Evolutionary conservation across 2,329 filamentous ascomycete species (phyloP).

Genomic region (Parastagonospora avenae): DNA sequence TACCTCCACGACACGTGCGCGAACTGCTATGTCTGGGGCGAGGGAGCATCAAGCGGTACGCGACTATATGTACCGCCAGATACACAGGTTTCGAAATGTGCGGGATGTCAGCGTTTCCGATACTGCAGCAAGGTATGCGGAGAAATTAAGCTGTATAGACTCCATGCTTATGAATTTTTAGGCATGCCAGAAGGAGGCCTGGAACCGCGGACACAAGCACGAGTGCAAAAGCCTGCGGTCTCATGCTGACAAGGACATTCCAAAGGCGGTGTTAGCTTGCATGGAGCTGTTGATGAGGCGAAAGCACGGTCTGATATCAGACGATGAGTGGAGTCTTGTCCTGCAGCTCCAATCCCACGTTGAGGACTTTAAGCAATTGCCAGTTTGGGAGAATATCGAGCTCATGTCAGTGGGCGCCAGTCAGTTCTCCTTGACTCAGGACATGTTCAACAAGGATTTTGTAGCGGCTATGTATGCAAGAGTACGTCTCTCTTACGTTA

Average conservation of each 20-base stretch:
- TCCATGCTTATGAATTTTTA: constrained; percentile 32
- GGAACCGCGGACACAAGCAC: constrained; percentile 63
- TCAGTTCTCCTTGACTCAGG: constrained; percentile 56
- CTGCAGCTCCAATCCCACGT: constrained; percentile 55
- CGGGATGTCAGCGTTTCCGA: constrained; percentile 61
- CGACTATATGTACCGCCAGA: constrained; percentile 40
- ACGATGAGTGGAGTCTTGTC: constrained; percentile 52
- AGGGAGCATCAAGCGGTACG: constrained; percentile 36
- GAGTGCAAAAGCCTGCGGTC: constrained; percentile 62
- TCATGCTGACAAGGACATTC: constrained; percentile 52
- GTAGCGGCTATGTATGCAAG: constrained; percentile 52
- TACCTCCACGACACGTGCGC: constrained; percentile 62
- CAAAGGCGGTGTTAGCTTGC: constrained; percentile 61
- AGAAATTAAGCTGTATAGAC: background rate
- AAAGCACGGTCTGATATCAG: constrained; percentile 43
- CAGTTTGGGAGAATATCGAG: constrained; percentile 53
- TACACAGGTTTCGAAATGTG: constrained; percentile 58
- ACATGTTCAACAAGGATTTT: constrained; percentile 49
- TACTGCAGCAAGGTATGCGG: constrained; percentile 63
- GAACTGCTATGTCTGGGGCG: constrained; percentile 59
- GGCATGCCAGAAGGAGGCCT: constrained; percentile 64
- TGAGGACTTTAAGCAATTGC: constrained; percentile 51
- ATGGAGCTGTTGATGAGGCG: constrained; percentile 59
- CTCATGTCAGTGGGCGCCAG: constrained; percentile 61
- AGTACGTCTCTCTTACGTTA: constrained; percentile 27